Conservation (phyloP, 495 filamentous ascomycete species). For the Apiosordaria backusii region DNA sequence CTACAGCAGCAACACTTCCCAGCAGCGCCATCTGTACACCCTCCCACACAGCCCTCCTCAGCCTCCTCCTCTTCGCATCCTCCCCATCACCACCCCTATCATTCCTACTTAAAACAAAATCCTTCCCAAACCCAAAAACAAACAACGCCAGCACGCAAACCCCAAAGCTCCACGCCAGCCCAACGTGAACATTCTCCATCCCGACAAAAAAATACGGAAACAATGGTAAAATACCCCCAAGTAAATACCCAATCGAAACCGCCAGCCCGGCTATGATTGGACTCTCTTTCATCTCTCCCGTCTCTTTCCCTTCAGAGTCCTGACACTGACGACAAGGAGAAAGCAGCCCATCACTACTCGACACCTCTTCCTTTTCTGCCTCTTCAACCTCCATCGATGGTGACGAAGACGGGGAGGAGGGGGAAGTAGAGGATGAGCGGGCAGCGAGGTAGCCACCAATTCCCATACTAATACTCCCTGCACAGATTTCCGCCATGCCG, state of each 20-base stretch:
- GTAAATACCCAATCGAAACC: conserved; percentile 67
- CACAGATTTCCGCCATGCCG: conserved; percentile 65
- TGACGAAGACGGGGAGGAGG: background rate
- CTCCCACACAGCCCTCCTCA: conserved; percentile 29
- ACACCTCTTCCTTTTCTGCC: background rate
- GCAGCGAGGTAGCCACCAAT: conserved; percentile 68
- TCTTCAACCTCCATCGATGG: background rate
- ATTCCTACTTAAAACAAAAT: conserved; percentile 24
- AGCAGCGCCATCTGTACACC: conserved; percentile 65
- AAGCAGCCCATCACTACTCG: background rate
- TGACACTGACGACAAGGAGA: background rate
- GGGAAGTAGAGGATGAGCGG: background rate
- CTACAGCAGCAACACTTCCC: conserved; percentile 61
- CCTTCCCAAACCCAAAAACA: conserved; percentile 70
- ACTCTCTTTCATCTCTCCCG: conserved; percentile 18
- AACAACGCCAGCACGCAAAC: conserved; percentile 69
- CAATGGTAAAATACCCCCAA: conserved; percentile 69
- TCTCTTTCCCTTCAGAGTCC: background rate
- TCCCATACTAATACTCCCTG: conserved; percentile 68
- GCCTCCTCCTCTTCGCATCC: conserved; percentile 26
- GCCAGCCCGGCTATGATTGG: conserved; percentile 42
- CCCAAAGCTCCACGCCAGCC: conserved; percentile 64
- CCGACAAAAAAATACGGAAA: conserved; percentile 77
- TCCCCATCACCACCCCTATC: conserved; percentile 1
- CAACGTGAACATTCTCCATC: conserved; percentile 45